Evolutionary conservation across 2,329 filamentous ascomycete species (phyloP).

Genomic region (Trichoderma sp.): DNA sequence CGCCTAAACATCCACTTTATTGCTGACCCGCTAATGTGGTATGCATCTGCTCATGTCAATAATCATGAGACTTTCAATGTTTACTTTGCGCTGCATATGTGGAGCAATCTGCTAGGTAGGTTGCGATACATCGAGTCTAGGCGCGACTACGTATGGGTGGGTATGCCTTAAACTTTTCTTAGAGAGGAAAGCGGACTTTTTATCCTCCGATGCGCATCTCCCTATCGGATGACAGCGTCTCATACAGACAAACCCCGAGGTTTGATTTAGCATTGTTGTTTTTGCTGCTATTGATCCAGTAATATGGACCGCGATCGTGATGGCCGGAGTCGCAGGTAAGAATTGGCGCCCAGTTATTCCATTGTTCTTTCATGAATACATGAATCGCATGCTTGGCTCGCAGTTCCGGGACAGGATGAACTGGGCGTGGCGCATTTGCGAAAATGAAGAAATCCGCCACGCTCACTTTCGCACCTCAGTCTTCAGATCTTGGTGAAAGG

Average conservation of each 20-base stretch:
- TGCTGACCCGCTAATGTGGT: not conserved
- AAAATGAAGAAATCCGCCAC: not conserved
- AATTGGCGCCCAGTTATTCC: not conserved
- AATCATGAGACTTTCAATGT: not conserved
- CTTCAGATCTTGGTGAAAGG: not conserved
- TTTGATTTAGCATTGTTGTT: not conserved
- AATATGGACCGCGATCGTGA: slow-evolving; percentile 47
- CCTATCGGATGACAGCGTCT: not conserved
- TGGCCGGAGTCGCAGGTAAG: slow-evolving; percentile 43
- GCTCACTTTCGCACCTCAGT: not conserved
- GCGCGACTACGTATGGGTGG: not conserved
- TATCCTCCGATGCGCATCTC: slow-evolving; percentile 14
- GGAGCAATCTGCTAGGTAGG: not conserved
- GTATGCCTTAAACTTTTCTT: slow-evolving; percentile 9
- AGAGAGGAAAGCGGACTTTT: slow-evolving; percentile 13
- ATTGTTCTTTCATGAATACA: not conserved
- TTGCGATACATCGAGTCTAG: slow-evolving; percentile 8
- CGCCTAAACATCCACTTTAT: not conserved
- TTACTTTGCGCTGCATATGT: not conserved
- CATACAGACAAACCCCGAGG: not conserved
- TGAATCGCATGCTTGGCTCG: not conserved
- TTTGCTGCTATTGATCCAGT: not conserved
- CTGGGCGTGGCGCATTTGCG: not conserved
- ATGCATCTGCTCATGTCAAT: not conserved
- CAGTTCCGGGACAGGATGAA: not conserved